Evolutionary conservation across 2,329 filamentous ascomycete genomes (phyloP), one percentile per base, ranked within the genome.

Genomic region (Apiospora phragmitis): DNA sequence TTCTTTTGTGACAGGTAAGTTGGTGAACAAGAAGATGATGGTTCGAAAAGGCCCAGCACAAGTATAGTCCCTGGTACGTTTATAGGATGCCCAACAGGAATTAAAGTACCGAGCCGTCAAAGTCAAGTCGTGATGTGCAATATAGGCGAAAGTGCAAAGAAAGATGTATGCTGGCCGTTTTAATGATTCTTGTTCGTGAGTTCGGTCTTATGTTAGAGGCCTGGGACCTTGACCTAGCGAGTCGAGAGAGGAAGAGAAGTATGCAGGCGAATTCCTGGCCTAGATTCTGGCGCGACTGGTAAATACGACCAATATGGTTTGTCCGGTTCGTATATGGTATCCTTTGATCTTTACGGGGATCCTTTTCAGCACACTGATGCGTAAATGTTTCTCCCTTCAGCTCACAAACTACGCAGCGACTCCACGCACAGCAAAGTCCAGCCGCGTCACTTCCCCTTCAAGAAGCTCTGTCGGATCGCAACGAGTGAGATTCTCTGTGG

Each of bases 51-150:
- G 14, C 43, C 45, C 26, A 51, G 42, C 32, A 41, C 66, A 67
- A 18, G 42, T 38, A 41, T 47, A 45, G 38, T 18, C 65, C 69
- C 42, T 38, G 59, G 55, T 62, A 62, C 55, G 65, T 51, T 70
- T 29, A 38, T 69, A 65, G n/a, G 65, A 49, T 67, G 42, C 45
- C 59, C 41, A 67, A 47, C 71, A 71, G 72, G 70, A 69, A 59
- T 73, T 75, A 75, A 72, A 71, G 72, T 75, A 73, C 69, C 73
- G 69, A 68, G 18, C 70, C 66, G 71, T 67, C 62, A 71, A 49
- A 70, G 68, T 73, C 72, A 71, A 72, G 47, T 45, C 62, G 65
- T 71, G 69, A 69, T 55, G 65, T 69, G 71, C 71, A 73, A 72
- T 47, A 68, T 72, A 62, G 72, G 68, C 66, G 71, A 67, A 69